phyloP scores from a whole-genome alignment of 352 stramenopile genomes.

The Globisporangium acanthophoron region DNA sequence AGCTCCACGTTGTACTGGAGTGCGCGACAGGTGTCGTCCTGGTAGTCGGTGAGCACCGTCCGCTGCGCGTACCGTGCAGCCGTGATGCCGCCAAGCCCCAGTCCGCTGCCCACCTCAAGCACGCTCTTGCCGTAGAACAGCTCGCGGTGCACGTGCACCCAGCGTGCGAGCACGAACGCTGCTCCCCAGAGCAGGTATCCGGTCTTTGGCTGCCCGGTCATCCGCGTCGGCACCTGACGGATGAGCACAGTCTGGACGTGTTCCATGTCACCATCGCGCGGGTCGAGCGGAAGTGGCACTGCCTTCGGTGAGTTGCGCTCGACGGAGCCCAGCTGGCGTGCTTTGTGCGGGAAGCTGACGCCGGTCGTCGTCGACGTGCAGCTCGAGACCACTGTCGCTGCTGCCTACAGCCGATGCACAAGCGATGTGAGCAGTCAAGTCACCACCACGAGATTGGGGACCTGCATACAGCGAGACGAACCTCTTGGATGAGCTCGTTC shows the following conservation, averaged over 20 bases:
- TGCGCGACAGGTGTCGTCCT: conserved; percentile 70
- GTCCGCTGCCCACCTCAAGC: conserved; percentile 78
- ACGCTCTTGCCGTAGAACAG: conserved; percentile 66
- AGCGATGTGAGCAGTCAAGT: not conserved
- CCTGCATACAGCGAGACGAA: conserved; percentile 8
- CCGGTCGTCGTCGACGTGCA: conserved; percentile 57
- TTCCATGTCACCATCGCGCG: conserved; percentile 34
- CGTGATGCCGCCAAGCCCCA: conserved; percentile 76
- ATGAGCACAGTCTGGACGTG: conserved; percentile 55
- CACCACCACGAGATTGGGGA: not conserved
- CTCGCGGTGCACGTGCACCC: conserved; percentile 75
- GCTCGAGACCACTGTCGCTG: conserved; percentile 56
- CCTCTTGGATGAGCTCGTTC: conserved; percentile 69
- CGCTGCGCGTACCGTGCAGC: conserved; percentile 54
- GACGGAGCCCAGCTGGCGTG: conserved; percentile 56
- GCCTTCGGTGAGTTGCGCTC: conserved; percentile 44
- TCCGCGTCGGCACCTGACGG: conserved; percentile 71
- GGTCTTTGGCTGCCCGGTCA: conserved; percentile 84
- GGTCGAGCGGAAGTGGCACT: conserved; percentile 56
- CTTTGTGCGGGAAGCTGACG: conserved; percentile 62
- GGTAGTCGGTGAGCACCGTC: conserved; percentile 80
- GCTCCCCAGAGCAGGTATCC: conserved; percentile 83
- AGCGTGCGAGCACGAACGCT: conserved; percentile 72
- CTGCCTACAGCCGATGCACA: conserved; percentile 24
- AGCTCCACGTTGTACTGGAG: conserved; percentile 78